These are phyloP conservation scores for Alternaria triticina DNA, from an alignment of 2,329 filamentous ascomycete species.

Conservation along the genomic window DNA sequence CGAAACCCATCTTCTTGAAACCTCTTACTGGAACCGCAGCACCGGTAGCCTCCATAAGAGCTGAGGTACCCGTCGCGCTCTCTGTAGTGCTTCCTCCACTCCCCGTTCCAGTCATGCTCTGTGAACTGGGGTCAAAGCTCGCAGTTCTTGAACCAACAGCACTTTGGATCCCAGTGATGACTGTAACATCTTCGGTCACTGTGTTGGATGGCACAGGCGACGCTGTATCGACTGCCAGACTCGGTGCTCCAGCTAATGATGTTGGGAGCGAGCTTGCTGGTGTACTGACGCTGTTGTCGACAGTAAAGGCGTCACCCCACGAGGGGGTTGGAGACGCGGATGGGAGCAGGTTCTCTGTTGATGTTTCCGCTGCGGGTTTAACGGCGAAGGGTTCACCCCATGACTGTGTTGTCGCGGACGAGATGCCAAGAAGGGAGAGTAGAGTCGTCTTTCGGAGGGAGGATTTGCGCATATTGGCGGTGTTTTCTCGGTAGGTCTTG, in stretches of 20 bases:
- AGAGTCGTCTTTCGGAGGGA: slow-evolving; percentile 10
- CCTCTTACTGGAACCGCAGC: not conserved
- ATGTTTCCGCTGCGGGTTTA: slow-evolving; percentile 14
- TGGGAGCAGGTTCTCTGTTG: slow-evolving; percentile 12
- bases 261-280: not conserved
- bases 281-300: slow-evolving; percentile 2
- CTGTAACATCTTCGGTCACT: not conserved
- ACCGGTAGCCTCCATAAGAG: not conserved
- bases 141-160: not conserved
- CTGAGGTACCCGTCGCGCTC: slow-evolving; percentile 1
- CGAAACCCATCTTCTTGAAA: slow-evolving; percentile 20
- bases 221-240: slow-evolving; percentile 1
- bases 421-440: slow-evolving; percentile 20
- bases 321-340: not conserved
- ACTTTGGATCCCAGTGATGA: slow-evolving; percentile 3
- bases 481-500: not conserved
- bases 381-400: slow-evolving; percentile 26
- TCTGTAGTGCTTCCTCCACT: not conserved
- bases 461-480: slow-evolving; percentile 18
- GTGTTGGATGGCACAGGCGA: not conserved
- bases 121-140: not conserved
- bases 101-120: not conserved
- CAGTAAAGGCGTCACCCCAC: slow-evolving; percentile 12
- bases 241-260: not conserved
- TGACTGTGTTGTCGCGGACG: slow-evolving; percentile 15